Percentiles rank a stretch among this genome's conserved stretches.
Evolutionary conservation across 192 early-diverging fungal genomes (phyloP).

Genomic region (Dispira parvispora): DNA sequence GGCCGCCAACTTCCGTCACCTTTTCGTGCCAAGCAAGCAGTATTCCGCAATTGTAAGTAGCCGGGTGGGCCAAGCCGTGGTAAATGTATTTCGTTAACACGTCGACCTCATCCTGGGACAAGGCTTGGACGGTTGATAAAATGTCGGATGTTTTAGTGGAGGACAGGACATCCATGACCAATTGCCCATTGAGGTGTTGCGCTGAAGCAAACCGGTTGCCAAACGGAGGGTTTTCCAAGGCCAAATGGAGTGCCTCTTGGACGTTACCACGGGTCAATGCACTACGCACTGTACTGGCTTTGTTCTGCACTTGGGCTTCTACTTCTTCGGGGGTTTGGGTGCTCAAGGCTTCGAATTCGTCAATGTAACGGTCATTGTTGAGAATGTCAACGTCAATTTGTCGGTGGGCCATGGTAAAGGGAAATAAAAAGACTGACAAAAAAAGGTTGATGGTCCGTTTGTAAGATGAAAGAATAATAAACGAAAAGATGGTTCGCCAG

Average conservation of each 20-base stretch:
- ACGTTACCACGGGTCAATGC: slow-evolving; percentile 39
- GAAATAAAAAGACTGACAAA: background rate
- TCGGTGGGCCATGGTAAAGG: slow-evolving; percentile 42
- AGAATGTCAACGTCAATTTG: slow-evolving; percentile 45
- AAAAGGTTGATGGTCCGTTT: background rate
- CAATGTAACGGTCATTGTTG: slow-evolving; percentile 16
- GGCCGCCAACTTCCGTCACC: slow-evolving; percentile 76
- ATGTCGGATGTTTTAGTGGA: slow-evolving; percentile 59
- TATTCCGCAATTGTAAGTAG: slow-evolving; percentile 62
- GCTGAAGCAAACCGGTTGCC: slow-evolving; percentile 36
- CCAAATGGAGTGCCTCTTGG: slow-evolving; percentile 35
- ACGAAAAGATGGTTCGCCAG: too few relatives aligned
- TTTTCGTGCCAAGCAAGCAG: slow-evolving; percentile 91
- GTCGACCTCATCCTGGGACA: slow-evolving; percentile 50
- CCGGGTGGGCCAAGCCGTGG: slow-evolving; percentile 72
- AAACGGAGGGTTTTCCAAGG: slow-evolving; percentile 58
- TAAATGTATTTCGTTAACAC: slow-evolving; percentile 86
- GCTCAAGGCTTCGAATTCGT: slow-evolving; percentile 11
- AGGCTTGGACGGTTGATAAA: slow-evolving; percentile 32
- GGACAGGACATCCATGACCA: slow-evolving; percentile 66
- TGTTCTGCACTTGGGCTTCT: slow-evolving; percentile 32
- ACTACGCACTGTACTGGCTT: slow-evolving; percentile 42
- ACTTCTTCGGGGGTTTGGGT: slow-evolving; percentile 23
- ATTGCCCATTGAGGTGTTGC: slow-evolving; percentile 54
- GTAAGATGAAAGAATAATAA: too few relatives aligned